phyloP scores from a whole-genome alignment of 2,329 filamentous ascomycete species.

The Cercospora sojina region DNA sequence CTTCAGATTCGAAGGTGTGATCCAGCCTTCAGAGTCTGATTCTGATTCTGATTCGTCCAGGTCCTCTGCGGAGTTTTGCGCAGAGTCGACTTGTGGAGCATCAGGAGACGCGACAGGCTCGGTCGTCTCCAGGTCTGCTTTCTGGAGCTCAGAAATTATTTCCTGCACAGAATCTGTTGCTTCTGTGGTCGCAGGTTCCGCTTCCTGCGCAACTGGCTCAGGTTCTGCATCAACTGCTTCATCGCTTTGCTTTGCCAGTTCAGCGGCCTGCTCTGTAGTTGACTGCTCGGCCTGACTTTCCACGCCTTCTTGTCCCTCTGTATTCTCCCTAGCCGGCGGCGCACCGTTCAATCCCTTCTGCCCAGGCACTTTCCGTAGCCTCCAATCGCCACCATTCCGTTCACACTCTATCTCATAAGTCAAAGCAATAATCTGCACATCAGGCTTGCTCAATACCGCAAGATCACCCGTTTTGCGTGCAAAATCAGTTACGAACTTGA shows the following conservation, averaged over 20 bases:
- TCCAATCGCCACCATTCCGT: conserved; percentile 84
- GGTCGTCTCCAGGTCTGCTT: conserved; percentile 21
- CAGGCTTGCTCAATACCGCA: conserved; percentile 80
- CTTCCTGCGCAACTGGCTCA: background rate
- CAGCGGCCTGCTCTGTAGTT: background rate
- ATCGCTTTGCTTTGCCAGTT: background rate
- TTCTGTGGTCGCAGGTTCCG: background rate
- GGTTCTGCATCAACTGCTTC: background rate
- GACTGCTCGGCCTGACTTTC: conserved; percentile 7
- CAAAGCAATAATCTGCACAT: conserved; percentile 85
- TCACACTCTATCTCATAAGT: conserved; percentile 95
- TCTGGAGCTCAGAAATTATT: conserved; percentile 20
- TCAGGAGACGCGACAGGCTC: conserved; percentile 21
- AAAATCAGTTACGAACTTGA: conserved; percentile 80
- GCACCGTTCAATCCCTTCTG: conserved; percentile 76
- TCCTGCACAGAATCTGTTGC: conserved; percentile 4
- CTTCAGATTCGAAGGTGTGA: conserved; percentile 88
- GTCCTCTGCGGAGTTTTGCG: conserved; percentile 31
- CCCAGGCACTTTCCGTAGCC: conserved; percentile 72
- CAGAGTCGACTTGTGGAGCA: conserved; percentile 31
- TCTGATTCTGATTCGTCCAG: conserved; percentile 49
- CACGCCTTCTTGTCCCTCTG: background rate
- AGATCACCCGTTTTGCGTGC: conserved; percentile 86
- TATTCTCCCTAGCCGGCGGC: conserved; percentile 50
- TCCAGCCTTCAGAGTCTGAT: conserved; percentile 74